phyloP scores from a whole-genome alignment of 1,284 basidiomycete genomes.

The Rhodotorula sp. region DNA sequence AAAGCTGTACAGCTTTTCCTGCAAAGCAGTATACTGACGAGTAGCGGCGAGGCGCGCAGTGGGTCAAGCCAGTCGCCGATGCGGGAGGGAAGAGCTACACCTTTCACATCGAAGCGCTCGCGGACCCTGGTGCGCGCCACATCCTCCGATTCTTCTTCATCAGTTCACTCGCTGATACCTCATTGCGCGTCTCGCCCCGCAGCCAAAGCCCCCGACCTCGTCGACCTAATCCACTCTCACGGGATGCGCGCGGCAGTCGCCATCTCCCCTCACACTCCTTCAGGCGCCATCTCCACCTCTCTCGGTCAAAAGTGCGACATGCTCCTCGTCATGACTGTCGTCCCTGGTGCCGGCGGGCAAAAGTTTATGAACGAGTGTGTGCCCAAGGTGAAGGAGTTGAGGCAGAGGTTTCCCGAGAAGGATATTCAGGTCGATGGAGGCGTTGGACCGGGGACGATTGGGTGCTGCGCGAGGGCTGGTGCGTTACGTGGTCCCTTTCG shows the following conservation, averaged over 20 bases:
- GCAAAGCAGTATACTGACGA: not conserved
- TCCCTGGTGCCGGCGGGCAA: slow-evolving; percentile 88
- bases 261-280: slow-evolving; percentile 88
- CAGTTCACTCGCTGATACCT: not conserved
- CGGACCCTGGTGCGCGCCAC: slow-evolving; percentile 54
- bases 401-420: slow-evolving; percentile 82
- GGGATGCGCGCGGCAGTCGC: slow-evolving; percentile 90
- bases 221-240: slow-evolving; percentile 68
- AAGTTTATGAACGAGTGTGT: slow-evolving; percentile 94
- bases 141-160: not conserved
- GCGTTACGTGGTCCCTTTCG: slow-evolving; percentile 42
- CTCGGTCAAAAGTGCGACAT: slow-evolving; percentile 79
- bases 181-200: slow-evolving; percentile 8
- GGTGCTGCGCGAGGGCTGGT: slow-evolving; percentile 87
- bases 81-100: slow-evolving; percentile 94
- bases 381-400: slow-evolving; percentile 79
- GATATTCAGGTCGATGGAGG: slow-evolving; percentile 99
- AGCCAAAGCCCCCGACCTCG: slow-evolving; percentile 73
- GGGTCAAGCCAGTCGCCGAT: slow-evolving; percentile 93
- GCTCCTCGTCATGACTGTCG: slow-evolving; percentile 96
- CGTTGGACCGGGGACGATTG: slow-evolving; percentile 86
- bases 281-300: slow-evolving; percentile 76
- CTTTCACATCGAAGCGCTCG: slow-evolving; percentile 90
- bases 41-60: slow-evolving; percentile 56
- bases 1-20: not conserved